Conservation (phyloP, 2,329 filamentous ascomycete genomes). For the Xylaria polymorpha region DNA sequence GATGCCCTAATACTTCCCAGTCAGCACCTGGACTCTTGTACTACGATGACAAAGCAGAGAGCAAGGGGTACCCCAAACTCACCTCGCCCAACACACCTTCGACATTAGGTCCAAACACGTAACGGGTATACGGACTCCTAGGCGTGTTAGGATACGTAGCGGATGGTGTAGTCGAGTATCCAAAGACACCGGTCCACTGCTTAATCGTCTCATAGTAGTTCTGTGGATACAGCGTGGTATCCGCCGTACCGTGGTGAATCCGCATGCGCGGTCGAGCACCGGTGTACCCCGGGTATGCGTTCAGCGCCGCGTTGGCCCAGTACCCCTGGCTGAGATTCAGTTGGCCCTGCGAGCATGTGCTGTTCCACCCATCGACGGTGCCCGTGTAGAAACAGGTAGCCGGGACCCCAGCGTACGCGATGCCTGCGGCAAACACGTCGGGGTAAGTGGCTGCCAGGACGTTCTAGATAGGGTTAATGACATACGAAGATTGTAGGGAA, state of each 20-base stretch:
- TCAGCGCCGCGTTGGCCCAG: conserved; percentile 61
- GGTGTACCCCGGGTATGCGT: conserved; percentile 52
- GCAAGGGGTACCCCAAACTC: conserved; percentile 9
- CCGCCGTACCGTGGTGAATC: conserved; percentile 51
- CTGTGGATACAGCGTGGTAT: conserved; percentile 48
- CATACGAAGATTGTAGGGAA: neutral
- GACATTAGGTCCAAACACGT: conserved; percentile 42
- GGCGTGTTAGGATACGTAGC: conserved; percentile 37
- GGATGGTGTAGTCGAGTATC: conserved; percentile 41
- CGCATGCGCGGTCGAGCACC: conserved; percentile 50
- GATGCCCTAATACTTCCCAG: conserved; percentile 31
- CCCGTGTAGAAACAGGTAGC: conserved; percentile 58
- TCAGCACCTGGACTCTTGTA: neutral
- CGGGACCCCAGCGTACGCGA: conserved; percentile 58
- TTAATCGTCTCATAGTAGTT: conserved; percentile 51
- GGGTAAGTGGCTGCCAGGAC: conserved; percentile 61
- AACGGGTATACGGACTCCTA: conserved; percentile 37
- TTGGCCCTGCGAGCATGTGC: conserved; percentile 61
- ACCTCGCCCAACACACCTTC: conserved; percentile 41
- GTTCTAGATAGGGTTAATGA: conserved; percentile 48
- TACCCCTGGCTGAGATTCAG: conserved; percentile 56
- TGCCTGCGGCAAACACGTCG: conserved; percentile 59
- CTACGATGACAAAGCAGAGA: neutral
- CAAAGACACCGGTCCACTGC: conserved; percentile 55
- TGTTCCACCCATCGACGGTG: conserved; percentile 61